A percentile compares a stretch with the other conserved stretches of the same genome.
phyloP scores from a whole-genome alignment of 306 rosid species.

The Gastrolobium bilobum region DNA sequence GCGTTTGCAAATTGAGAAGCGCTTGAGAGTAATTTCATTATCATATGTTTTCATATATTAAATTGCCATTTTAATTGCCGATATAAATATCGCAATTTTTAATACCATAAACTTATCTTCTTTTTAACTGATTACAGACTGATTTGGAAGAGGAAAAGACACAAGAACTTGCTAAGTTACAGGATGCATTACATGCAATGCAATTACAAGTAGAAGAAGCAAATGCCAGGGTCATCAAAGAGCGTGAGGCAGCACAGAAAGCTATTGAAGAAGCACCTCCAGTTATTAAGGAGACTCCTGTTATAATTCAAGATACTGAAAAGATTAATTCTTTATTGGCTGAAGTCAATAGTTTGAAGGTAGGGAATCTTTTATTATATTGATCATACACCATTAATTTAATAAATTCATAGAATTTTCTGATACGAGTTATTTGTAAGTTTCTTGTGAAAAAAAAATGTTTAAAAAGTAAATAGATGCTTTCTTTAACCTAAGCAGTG shows the following conservation, averaged over 20 bases:
- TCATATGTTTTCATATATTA: constrained; percentile 31
- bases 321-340: constrained; percentile 81
- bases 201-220: constrained; percentile 95
- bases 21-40: constrained; percentile 79
- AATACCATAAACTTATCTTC: constrained; percentile 25
- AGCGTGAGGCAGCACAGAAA: constrained; percentile 84
- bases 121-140: constrained; percentile 65
- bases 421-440: constrained; percentile 3
- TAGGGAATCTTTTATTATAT: constrained; percentile 47
- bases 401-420: constrained; percentile 34
- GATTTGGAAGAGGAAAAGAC: constrained; percentile 98
- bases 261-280: constrained; percentile 99
- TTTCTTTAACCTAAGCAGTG: constrained; percentile 24
- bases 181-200: constrained; percentile 79
- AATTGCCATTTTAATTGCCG: constrained; percentile 43
- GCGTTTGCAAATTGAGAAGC: constrained; percentile 99
- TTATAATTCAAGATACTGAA: constrained; percentile 87
- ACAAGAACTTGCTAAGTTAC: constrained; percentile 84
- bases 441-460: constrained; percentile 9
- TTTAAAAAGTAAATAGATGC: not conserved
- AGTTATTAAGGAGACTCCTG: constrained; percentile 97
- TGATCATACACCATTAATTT: not conserved
- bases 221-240: constrained; percentile 82
- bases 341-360: constrained; percentile 91
- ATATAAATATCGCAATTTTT: constrained; percentile 26